A percentile compares a stretch with the other conserved stretches of the same genome.
phyloP scores from a whole-genome alignment of 2,329 filamentous ascomycete species.

The Penicillium frequentans region DNA sequence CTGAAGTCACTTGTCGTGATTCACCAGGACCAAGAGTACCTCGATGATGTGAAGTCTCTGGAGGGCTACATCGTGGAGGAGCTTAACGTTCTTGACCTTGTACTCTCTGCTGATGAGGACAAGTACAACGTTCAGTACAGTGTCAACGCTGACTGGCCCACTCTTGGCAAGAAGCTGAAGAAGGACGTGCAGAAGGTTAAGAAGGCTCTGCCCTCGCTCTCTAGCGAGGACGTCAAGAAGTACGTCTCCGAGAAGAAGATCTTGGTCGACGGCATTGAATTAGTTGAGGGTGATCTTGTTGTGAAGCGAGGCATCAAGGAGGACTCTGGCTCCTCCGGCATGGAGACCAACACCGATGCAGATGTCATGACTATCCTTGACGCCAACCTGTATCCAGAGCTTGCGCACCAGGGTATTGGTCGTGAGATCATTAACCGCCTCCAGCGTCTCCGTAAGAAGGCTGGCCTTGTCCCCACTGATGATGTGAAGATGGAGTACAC shows the following conservation, averaged over 20 bases:
- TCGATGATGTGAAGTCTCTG: slow-evolving; percentile 82
- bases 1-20: slow-evolving; percentile 88
- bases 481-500: slow-evolving; percentile 94
- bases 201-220: slow-evolving; percentile 79
- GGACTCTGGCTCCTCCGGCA: slow-evolving; percentile 66
- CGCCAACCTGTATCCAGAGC: slow-evolving; percentile 74
- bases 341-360: slow-evolving; percentile 85
- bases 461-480: slow-evolving; percentile 84
- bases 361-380: slow-evolving; percentile 93
- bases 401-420: slow-evolving; percentile 84
- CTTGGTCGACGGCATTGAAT: slow-evolving; percentile 78
- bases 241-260: slow-evolving; percentile 76
- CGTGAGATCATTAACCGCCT: slow-evolving; percentile 92
- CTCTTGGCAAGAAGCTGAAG: slow-evolving; percentile 94
- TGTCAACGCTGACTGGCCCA: slow-evolving; percentile 87
- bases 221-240: slow-evolving; percentile 74
- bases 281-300: slow-evolving; percentile 78
- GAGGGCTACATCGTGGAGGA: slow-evolving; percentile 90
- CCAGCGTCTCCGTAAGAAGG: slow-evolving; percentile 90
- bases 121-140: slow-evolving; percentile 92
- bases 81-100: slow-evolving; percentile 81
- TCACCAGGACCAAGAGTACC: slow-evolving; percentile 76
- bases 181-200: slow-evolving; percentile 91
- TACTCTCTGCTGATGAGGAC: slow-evolving; percentile 82
- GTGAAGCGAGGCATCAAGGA: slow-evolving; percentile 78